Conservation (phyloP, 495 filamentous ascomycete species). For the Trypethelium eluteriae region DNA sequence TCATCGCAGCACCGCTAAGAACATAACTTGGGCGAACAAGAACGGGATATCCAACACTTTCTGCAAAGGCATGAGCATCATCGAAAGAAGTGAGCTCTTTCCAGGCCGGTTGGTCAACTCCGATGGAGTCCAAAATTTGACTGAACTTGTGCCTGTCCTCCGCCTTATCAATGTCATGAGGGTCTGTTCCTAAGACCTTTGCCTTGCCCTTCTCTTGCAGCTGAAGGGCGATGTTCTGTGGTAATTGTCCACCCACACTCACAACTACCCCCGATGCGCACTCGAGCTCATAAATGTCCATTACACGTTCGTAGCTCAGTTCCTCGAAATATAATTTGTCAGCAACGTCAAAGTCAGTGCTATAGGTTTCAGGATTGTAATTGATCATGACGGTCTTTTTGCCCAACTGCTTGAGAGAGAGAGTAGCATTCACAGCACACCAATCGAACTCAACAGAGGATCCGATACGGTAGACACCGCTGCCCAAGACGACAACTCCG, state of each 20-base stretch:
- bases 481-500: slow-evolving; percentile 80
- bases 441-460: slow-evolving; percentile 98
- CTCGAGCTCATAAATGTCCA: slow-evolving; percentile 98
- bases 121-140: slow-evolving; percentile 90
- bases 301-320: slow-evolving; percentile 91
- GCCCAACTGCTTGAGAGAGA: slow-evolving; percentile 77
- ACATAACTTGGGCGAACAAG: slow-evolving; percentile 93
- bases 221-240: slow-evolving; percentile 91
- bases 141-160: slow-evolving; percentile 98
- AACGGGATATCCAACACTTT: slow-evolving; percentile 81
- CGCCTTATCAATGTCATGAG: slow-evolving; percentile 89
- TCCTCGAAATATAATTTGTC: slow-evolving; percentile 97
- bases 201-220: slow-evolving; percentile 88
- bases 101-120: slow-evolving; percentile 95
- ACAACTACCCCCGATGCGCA: slow-evolving; percentile 82
- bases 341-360: slow-evolving; percentile 88
- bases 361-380: slow-evolving; percentile 83
- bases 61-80: slow-evolving; percentile 78
- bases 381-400: slow-evolving; percentile 99
- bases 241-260: slow-evolving; percentile 89
- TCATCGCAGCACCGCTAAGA: slow-evolving; percentile 95
- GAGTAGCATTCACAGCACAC: slow-evolving; percentile 92
- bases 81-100: slow-evolving; percentile 87
- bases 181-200: slow-evolving; percentile 84
- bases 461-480: slow-evolving; percentile 93